These are phyloP conservation scores for Nakazawaea ernobii DNA, from an alignment of 805 yeast species.

Conservation along the genomic window DNA sequence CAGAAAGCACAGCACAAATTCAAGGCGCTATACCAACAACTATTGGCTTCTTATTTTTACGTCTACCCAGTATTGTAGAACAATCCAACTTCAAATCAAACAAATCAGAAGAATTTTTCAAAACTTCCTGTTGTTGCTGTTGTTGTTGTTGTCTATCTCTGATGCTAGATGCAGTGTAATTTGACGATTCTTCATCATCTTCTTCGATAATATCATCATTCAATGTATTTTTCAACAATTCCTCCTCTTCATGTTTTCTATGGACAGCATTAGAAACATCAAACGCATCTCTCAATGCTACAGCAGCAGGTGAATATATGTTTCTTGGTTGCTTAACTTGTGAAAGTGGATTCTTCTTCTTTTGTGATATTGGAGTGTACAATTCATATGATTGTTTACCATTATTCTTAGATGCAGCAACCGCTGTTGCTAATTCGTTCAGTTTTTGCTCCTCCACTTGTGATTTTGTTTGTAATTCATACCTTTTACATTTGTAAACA, in stretches of 20 bases:
- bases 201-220: constrained; percentile 24
- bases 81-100: constrained; percentile 45
- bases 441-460: constrained; percentile 4
- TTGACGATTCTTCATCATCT: constrained; percentile 27
- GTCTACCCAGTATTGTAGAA: constrained; percentile 49
- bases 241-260: constrained; percentile 50
- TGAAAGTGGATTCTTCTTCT: constrained; percentile 5
- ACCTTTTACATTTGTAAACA: constrained; percentile 9
- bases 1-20: neutral
- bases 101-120: constrained; percentile 13
- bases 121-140: neutral
- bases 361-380: constrained; percentile 14
- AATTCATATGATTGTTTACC: neutral
- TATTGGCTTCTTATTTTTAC: constrained; percentile 20
- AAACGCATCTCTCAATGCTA: constrained; percentile 54
- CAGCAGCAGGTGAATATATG: constrained; percentile 51
- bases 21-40: neutral
- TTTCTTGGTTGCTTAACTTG: neutral
- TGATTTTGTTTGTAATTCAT: constrained; percentile 7
- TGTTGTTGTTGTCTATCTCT: neutral
- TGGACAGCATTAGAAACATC: constrained; percentile 59
- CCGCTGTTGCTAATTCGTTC: neutral
- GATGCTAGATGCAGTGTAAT: constrained; percentile 1
- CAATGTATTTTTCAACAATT: constrained; percentile 23
- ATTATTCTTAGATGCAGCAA: neutral